These are phyloP conservation scores for Umbilicaria muhlenbergii DNA, from an alignment of 495 filamentous ascomycete species.

Conservation along the genomic window DNA sequence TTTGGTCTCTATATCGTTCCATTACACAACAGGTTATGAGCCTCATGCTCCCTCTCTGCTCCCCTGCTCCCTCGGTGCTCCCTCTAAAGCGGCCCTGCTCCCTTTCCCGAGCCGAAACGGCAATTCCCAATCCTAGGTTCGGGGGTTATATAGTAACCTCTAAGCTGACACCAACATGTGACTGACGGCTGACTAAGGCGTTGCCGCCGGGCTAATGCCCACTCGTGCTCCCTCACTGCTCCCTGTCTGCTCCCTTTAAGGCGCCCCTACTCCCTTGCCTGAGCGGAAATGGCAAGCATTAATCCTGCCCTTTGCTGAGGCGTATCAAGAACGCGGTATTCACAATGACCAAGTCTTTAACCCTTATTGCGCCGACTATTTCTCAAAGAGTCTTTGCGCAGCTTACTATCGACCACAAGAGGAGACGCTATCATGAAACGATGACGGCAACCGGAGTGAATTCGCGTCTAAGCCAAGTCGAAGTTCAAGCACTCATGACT, in stretches of 20 bases:
- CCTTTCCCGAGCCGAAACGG: neutral
- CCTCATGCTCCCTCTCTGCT: neutral
- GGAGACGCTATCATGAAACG: too few species aligned
- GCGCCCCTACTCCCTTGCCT: constrained; percentile 8
- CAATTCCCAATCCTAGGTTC: neutral
- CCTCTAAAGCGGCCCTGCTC: too few species aligned
- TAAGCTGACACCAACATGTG: too few species aligned
- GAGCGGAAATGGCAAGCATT: constrained; percentile 2
- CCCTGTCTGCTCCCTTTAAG: constrained; percentile 4
- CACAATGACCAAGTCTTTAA: neutral
- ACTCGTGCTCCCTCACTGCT: constrained; percentile 4
- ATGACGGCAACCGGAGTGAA: too few species aligned
- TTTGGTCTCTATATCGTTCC: too few species aligned
- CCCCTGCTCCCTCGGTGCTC: neutral
- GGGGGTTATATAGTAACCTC: neutral
- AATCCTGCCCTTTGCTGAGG: neutral
- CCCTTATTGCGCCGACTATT: neutral
- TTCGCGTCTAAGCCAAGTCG: too few species aligned
- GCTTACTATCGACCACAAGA: neutral
- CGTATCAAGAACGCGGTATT: neutral
- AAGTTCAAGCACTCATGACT: too few species aligned
- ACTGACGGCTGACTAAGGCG: too few species aligned
- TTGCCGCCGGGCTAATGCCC: neutral
- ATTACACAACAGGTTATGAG: too few species aligned
- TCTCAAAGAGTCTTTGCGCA: neutral